Base-by-base conservation (phyloP, 2,329 filamentous ascomycete species). In the Alternaria consortialis region DNA sequence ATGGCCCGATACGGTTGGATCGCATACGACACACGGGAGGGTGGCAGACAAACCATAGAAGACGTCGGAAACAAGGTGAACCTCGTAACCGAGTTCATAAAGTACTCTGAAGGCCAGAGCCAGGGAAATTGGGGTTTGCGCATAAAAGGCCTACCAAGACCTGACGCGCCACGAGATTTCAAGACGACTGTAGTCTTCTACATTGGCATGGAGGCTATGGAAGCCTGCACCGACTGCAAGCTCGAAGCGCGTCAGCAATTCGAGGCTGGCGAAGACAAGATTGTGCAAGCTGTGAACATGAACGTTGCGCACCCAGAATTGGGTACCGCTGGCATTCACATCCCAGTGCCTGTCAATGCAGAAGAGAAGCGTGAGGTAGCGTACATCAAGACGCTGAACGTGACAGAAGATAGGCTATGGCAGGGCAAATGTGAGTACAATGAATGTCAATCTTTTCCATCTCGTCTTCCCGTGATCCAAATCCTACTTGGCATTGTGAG, bases 1-100 rank as follows among this genome's bases (percentile, higher is more conserved):
- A 97, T 98, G 87, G 90, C 88, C 43, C 94, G 94, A 50, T 98
- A 98, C 78, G 94, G 94, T 63, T 99, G 95, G 94, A 93, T 97
- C 70, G 91, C 95, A 76, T 99, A 96, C 79, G 94, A 98, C 80
- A 88, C 92, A 32, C 86, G 94, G 58, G 89, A 84, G 54, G 95
- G 94, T 62, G 95, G 94, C 50, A 84, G 91, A 17, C 92, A 98
- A 80, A 90, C 90, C 2, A 94, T 98, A 58, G 91, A 94, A 73
- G 95, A 98, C 76, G 88, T 88, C 53, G 89, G 87, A 43, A 98
- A 97, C 80, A 87, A 87, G 54, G 85, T 98, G 64, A 93, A 97
- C 80, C 85, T 98, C 63, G 95, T 91, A 8, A 97, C 94, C 27
- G 91, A 91, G 42, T 97, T 97, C 79, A 88, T 97, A 74, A 98